A percentile compares a stretch with the other conserved stretches of the same genome.
Evolutionary conservation across 352 stramenopile species (phyloP).

Genomic region (Peronosclerospora sorghi): DNA sequence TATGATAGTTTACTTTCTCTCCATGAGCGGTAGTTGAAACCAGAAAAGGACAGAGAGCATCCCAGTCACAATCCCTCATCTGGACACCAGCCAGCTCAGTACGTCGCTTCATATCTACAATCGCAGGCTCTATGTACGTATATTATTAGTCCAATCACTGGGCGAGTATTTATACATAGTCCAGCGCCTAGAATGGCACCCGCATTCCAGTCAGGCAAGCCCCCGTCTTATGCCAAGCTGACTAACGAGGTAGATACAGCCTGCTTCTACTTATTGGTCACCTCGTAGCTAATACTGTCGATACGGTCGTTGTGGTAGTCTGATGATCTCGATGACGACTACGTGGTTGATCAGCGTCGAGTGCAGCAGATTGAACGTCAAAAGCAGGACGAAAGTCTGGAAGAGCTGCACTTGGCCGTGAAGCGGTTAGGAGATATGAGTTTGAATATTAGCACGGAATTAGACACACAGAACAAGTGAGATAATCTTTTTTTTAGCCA

Average conservation of each 20-base stretch:
- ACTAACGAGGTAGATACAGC: constrained; percentile 36
- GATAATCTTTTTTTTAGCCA: too few relatives aligned
- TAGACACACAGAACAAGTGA: constrained; percentile 75
- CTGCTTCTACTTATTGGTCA: background rate
- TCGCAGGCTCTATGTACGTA: background rate
- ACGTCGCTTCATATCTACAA: constrained; percentile 5
- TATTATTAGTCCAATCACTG: constrained; percentile 21
- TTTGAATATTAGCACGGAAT: constrained; percentile 69
- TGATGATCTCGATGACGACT: constrained; percentile 50
- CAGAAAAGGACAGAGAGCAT: too few relatives aligned
- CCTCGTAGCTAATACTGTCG: background rate
- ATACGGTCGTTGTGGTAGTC: constrained; percentile 16
- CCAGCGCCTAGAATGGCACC: constrained; percentile 28
- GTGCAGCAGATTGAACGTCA: constrained; percentile 63
- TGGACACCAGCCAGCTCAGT: constrained; percentile 5
- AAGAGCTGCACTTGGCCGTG: constrained; percentile 64
- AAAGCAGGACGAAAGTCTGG: constrained; percentile 77
- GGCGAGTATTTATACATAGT: constrained; percentile 1
- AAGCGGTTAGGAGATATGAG: constrained; percentile 79
- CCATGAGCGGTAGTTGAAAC: too few relatives aligned
- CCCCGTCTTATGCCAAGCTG: constrained; percentile 61
- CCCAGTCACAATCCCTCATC: background rate
- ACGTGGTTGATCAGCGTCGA: constrained; percentile 30
- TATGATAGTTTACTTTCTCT: too few relatives aligned
- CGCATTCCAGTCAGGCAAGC: constrained; percentile 45